Base-by-base conservation (phyloP, 2,329 filamentous ascomycete genomes). In the Aspergillus fumigatus region DNA sequence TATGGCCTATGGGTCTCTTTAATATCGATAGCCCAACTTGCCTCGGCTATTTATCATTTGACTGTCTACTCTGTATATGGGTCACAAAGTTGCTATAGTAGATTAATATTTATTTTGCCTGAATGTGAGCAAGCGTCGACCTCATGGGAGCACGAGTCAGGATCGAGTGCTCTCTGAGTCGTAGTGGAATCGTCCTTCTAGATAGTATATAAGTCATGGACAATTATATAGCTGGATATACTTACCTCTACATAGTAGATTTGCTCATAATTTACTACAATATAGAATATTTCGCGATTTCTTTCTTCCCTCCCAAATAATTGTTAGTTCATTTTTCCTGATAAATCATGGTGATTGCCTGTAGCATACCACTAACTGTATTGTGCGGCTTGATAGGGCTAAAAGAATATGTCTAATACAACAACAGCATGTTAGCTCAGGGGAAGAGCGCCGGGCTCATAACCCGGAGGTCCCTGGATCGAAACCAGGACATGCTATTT, bases 361-460 rank as follows among this genome's bases (percentile, higher is more conserved):
- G 5, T 2, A 6, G 11, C 4, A 35, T 17, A 35, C 4, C 7
- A 1, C 8, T 3, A 27, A 27, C 7, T 27, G 3, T 29, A 29
- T 29, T 4, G 10, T 11, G 10, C 10, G 11, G 10, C 3, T 1
- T 32, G 4, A 35, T 35, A 35, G 6, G 0, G 1, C 5, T 3
- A 17, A 38, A 38, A 7, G 27, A 0, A 29, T 1, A 4, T 29
- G 0, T 2, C 1, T 11, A 29, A 1, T 32, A 17, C 32, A 38
- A 17, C 5, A 38, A 38, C 14, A 74, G 72, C 73, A 73, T 73
- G 69, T 70, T 75, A 71, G 71, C 70, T 74, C 73, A 76, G 74
- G 64, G 74, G 74, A 74, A 76, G 73, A 74, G 74, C 74, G 73
- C 74, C 73, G 74, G 74, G 74, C 74, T 76, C 74, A 77, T 77